Base-by-base conservation (phyloP, 2,329 filamentous ascomycete species). In the Pezicula carpinea region DNA sequence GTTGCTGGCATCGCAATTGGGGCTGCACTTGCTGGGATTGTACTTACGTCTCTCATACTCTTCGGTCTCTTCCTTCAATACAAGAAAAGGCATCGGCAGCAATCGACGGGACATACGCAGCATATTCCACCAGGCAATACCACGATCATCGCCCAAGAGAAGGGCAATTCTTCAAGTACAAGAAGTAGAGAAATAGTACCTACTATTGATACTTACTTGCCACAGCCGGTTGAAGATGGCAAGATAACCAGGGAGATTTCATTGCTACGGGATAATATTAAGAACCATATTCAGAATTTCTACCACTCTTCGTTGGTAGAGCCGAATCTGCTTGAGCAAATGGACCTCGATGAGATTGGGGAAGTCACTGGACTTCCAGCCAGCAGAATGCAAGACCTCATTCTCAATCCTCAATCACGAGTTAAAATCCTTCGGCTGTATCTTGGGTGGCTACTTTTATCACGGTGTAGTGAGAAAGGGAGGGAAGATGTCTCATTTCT, bases 1-100 rank as follows among this genome's bases (percentile, higher is more conserved):
- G 54, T 54, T 6, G 66, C 64, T 29, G 67, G 67, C 1, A 56
- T 68, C 17, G 66, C 57, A 4, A 59, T 69, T n/a, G 67, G 61
- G 1, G 63, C 61, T 46, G 52, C 65, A n/a, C 15, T 64, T 11
- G 57, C 56, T 2, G 66, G 66, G 0, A 61, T 59, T 58, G 3
- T 63, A 47, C 26, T 50, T 53, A 35, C 53, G 1, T 47, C 33
- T 13, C 13, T 52, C 10, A 39, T 49, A n/a, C 2, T 45, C 15
- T 46, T 49, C 10, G 17, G 49, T 14, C 39, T 54, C 4, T 47
- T 50, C 33, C 44, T 33, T 14, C 42, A 44, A 42, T 43, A 39
- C n/a, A 26, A 46, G 18, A 38, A 31, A 22, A 41, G n/a, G 22
- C 21, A 48, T 26, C 23, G 15, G 2, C 39, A 41, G 11, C 26